Base-by-base conservation (phyloP, 495 filamentous ascomycete species). In the Amorphotheca resinae region DNA sequence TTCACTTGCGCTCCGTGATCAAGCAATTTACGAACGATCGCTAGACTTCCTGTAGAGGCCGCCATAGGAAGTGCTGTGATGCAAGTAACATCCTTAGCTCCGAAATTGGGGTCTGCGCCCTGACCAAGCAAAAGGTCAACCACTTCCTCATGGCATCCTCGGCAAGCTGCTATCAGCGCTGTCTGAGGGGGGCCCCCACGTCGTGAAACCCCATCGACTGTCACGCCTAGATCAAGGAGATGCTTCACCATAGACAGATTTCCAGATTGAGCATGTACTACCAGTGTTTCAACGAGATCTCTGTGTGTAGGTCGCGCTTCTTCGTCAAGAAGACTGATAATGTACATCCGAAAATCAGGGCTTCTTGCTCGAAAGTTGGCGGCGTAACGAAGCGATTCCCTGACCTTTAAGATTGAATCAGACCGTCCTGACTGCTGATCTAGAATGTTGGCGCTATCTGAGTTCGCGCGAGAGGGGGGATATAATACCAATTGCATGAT, bases 401-500 rank as follows among this genome's bases (percentile, higher is more conserved):
- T 12, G 25, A 30, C 25, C 25, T 30, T 30, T 30, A 12, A 30
- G 25, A 30, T 30, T 12, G 25, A 12, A 30, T 30, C 25, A 12
- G 12, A 30, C 6, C 25, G 25, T 11, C 44, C 44, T 20, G 41
- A 45, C 16, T 36, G 12, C 37, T 48, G 23, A 22, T 41, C 45
- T 25, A 25, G 15, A 33, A 52, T 30, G 30, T 45, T 31, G 22
- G 34, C 25, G 12, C 36, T 48, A n/a, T 45, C 30, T n/a, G 45
- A 22, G 25, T 5, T 17, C 5, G 39, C 38, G 7, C 50, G 44
- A n/a, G 44, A 48, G 12, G 44, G 50, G 21, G 50, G 50, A 22
- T 39, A 52, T 18, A 48, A 26, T 1, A 36, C 41, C 12, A 52
- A 34, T 37, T 33, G 36, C 16, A 51, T 9, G 28, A 51, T 51